Evolutionary conservation across 441 rosid species (phyloP).

Genomic region (Daphne laureola): DNA sequence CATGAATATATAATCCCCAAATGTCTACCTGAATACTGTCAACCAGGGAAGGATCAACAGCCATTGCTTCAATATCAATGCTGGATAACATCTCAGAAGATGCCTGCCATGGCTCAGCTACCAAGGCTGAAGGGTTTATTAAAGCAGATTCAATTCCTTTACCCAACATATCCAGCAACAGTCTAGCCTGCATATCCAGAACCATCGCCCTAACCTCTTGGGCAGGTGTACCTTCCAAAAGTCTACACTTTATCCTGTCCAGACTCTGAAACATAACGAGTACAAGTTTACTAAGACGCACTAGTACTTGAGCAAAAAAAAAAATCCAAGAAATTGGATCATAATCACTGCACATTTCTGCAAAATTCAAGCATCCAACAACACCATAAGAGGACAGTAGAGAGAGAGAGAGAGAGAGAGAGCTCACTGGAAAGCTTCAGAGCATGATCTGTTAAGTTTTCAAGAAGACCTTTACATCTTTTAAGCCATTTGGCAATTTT

Average conservation of each 20-base stretch:
- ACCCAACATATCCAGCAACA: slow-evolving; percentile 97
- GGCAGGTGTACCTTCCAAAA: slow-evolving; percentile 96
- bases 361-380: neutral
- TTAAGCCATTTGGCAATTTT: no score
- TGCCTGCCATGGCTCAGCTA: slow-evolving; percentile 86
- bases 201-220: slow-evolving; percentile 99
- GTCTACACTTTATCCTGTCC: slow-evolving; percentile 96
- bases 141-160: slow-evolving; percentile 99
- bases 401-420: no score
- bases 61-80: slow-evolving; percentile 91
- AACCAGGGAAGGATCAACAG: slow-evolving; percentile 87
- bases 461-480: no score
- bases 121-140: slow-evolving; percentile 89
- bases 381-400: neutral
- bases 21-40: slow-evolving; percentile 72
- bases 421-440: no score
- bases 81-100: slow-evolving; percentile 63
- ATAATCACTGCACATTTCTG: neutral
- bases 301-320: neutral
- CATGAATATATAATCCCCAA: slow-evolving; percentile 10
- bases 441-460: no score
- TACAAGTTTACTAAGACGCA: neutral
- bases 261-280: slow-evolving; percentile 64
- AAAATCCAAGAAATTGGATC: neutral
- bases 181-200: slow-evolving; percentile 96